Conservation (phyloP, 305 asterid species). For the Fraxinus velutina region DNA sequence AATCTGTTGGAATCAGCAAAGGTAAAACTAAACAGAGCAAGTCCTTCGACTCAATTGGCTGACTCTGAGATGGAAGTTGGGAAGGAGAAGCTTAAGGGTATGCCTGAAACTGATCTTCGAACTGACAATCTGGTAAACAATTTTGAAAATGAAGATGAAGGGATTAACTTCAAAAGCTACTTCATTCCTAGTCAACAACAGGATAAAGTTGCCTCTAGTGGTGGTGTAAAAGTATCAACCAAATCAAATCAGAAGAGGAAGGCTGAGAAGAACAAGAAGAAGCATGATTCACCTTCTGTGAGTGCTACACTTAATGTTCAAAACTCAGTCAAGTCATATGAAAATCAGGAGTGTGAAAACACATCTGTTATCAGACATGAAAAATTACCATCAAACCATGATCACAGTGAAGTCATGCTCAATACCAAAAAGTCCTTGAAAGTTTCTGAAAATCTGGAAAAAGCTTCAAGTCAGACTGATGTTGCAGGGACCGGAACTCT, state of each 20-base stretch:
- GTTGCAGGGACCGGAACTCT: slow-evolving; percentile 23
- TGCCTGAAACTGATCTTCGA: slow-evolving; percentile 25
- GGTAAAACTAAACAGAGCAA: slow-evolving; percentile 4
- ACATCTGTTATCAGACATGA: slow-evolving; percentile 22
- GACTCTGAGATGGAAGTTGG: slow-evolving; percentile 9
- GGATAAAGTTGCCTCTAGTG: slow-evolving; percentile 34
- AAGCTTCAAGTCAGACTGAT: slow-evolving; percentile 27
- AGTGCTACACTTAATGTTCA: slow-evolving; percentile 32
- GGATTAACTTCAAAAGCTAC: slow-evolving; percentile 55
- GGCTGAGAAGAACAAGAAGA: slow-evolving; percentile 26
- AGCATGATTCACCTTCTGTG: slow-evolving; percentile 27
- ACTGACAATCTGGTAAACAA: slow-evolving; percentile 28
- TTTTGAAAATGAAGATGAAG: slow-evolving; percentile 28
- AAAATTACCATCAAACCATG: slow-evolving; percentile 24
- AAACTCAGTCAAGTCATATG: slow-evolving; percentile 25
- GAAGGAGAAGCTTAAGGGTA: slow-evolving; percentile 28
- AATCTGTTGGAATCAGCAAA: slow-evolving; percentile 13
- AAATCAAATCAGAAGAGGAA: slow-evolving; percentile 29
- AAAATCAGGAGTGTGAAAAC: slow-evolving; percentile 24
- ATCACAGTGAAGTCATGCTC: slow-evolving; percentile 12
- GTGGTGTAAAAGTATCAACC: slow-evolving; percentile 29
- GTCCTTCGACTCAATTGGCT: slow-evolving; percentile 13
- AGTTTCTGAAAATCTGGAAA: slow-evolving; percentile 22
- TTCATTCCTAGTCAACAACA: slow-evolving; percentile 41
- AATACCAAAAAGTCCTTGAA: slow-evolving; percentile 14